These are phyloP conservation scores for Acanthamoeba healyi DNA, from an alignment of 208 protist genomes.

Conservation along the genomic window DNA sequence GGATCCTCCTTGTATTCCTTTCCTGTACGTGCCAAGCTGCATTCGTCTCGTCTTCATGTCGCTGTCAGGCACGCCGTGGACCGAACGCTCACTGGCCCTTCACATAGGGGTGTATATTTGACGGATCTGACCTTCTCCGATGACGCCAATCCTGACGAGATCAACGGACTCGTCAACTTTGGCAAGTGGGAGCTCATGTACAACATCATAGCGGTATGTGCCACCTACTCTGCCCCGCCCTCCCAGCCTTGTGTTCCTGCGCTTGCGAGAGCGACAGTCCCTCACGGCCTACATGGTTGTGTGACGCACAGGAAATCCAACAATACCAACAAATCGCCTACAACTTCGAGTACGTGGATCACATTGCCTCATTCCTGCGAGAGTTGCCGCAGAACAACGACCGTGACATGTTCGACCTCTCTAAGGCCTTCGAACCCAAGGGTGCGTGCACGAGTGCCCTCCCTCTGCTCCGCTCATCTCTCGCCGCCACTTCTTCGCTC, in stretches of 20 bases:
- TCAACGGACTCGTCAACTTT: conserved; percentile 81
- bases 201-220: conserved; percentile 74
- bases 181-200: conserved; percentile 72
- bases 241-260: no score
- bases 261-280: not conserved
- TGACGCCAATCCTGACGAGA: conserved; percentile 82
- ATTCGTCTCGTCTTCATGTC: not conserved
- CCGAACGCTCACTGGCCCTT: not conserved
- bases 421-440: conserved; percentile 53
- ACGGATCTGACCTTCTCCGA: conserved; percentile 82
- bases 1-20: conserved; percentile 83
- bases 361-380: conserved; percentile 63
- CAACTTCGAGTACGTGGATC: conserved; percentile 70
- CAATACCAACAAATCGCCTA: conserved; percentile 77
- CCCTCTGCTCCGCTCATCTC: no score
- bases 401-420: conserved; percentile 73
- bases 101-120: conserved; percentile 78
- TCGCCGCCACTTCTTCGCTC: not conserved
- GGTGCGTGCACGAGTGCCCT: no score
- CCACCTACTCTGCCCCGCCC: not conserved
- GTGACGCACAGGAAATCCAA: conserved; percentile 44
- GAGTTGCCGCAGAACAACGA: conserved; percentile 66
- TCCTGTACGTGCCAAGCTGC: conserved; percentile 64
- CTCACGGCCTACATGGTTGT: not conserved
- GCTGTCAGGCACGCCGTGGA: not conserved